Percentiles rank a stretch among this genome's conserved stretches.
These are phyloP conservation scores for Hypomyces rosellus DNA, from an alignment of 2,329 filamentous ascomycete species.

Conservation along the genomic window DNA sequence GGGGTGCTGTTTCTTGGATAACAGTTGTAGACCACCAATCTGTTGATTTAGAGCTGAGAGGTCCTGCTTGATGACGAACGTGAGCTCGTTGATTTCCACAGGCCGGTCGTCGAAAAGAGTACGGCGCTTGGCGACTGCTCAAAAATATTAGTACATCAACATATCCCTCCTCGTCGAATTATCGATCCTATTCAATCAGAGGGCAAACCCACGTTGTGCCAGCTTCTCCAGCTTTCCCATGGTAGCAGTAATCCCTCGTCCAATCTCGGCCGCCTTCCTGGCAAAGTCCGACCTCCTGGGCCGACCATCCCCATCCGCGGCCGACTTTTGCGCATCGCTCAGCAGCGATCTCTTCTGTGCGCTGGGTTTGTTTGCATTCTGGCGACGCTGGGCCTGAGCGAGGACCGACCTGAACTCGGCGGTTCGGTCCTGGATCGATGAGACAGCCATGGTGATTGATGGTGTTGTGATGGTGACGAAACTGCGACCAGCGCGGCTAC, in stretches of 20 bases:
- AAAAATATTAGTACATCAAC: slow-evolving; percentile 8
- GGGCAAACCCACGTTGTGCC: slow-evolving; percentile 59
- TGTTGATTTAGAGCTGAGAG: slow-evolving; percentile 77
- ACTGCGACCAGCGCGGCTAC: slow-evolving; percentile 31
- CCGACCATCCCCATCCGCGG: slow-evolving; percentile 47
- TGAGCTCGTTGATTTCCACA: slow-evolving; percentile 94
- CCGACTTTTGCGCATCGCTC: slow-evolving; percentile 63
- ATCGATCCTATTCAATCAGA: background rate
- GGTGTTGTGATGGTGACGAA: slow-evolving; percentile 15
- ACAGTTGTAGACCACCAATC: slow-evolving; percentile 72
- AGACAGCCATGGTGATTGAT: slow-evolving; percentile 48
- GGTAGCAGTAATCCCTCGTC: slow-evolving; percentile 81
- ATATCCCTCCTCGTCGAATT: too few species aligned
- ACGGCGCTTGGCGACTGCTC: slow-evolving; percentile 80
- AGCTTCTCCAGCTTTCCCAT: slow-evolving; percentile 94
- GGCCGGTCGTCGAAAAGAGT: slow-evolving; percentile 96
- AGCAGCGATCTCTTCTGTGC: slow-evolving; percentile 77
- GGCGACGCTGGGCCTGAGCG: slow-evolving; percentile 72
- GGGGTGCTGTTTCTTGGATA: slow-evolving; percentile 72
- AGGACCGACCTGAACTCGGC: slow-evolving; percentile 92
- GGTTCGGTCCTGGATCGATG: slow-evolving; percentile 93
- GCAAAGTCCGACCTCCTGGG: slow-evolving; percentile 84
- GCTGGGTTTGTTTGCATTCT: slow-evolving; percentile 69
- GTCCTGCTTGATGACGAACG: slow-evolving; percentile 97
- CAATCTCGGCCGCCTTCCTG: slow-evolving; percentile 83